phyloP scores from a whole-genome alignment of 257 asterid species.

The Ligustrum vulgare region DNA sequence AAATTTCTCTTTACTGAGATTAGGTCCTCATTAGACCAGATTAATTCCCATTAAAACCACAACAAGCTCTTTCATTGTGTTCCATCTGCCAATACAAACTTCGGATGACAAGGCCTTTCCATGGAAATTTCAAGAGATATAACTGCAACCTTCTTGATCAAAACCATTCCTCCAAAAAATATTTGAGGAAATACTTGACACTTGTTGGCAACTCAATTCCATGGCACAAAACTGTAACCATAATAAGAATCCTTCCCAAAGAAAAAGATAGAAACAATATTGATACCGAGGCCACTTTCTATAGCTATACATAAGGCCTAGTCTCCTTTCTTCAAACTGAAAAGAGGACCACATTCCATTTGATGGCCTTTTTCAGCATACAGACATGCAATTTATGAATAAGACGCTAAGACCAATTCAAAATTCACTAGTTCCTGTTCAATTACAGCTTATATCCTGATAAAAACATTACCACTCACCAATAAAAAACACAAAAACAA shows the following conservation, averaged over 20 bases:
- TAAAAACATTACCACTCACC: neutral
- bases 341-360: neutral
- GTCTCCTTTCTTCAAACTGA: neutral
- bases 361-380: conserved; percentile 1
- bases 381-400: neutral
- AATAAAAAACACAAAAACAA: neutral
- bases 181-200: neutral
- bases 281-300: neutral
- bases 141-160: neutral
- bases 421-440: neutral
- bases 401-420: neutral
- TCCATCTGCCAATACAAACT: neutral
- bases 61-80: neutral
- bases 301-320: neutral
- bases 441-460: neutral
- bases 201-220: neutral
- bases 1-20: neutral
- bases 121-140: neutral
- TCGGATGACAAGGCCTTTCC: neutral
- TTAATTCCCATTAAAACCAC: neutral
- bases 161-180: neutral
- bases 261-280: neutral
- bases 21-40: neutral
- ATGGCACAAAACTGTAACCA: neutral
- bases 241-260: neutral